Conservation (phyloP, 2,329 filamentous ascomycete species). For the Ceratocystis papillata region DNA sequence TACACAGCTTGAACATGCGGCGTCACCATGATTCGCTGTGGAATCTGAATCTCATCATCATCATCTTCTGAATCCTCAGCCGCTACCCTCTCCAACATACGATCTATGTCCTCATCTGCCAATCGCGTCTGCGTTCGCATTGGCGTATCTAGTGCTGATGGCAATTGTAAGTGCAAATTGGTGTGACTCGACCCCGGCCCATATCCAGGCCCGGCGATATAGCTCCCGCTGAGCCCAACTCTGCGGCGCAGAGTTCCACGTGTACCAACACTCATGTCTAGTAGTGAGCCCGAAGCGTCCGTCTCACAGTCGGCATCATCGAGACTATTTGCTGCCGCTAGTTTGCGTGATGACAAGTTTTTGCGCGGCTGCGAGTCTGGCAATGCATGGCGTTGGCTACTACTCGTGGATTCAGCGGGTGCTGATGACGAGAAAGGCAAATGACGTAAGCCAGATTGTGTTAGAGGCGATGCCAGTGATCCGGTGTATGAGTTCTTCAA, state of each 20-base stretch:
- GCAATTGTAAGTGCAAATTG: conserved; percentile 38
- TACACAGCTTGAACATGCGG: conserved; percentile 20
- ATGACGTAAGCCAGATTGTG: conserved; percentile 25
- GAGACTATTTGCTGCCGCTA: conserved; percentile 29
- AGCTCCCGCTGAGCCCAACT: conserved; percentile 26
- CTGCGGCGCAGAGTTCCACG: conserved; percentile 20
- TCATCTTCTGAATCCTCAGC: conserved; percentile 42
- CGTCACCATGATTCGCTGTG: conserved; percentile 29
- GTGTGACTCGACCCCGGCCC: conserved; percentile 30
- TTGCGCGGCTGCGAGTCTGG: conserved; percentile 43
- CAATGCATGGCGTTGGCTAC: conserved; percentile 31
- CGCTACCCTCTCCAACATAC: conserved; percentile 45
- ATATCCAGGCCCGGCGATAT: neutral
- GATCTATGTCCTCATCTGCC: conserved; percentile 47
- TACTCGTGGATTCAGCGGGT: conserved; percentile 24
- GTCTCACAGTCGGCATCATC: conserved; percentile 31
- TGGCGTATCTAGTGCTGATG: conserved; percentile 38
- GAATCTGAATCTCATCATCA: conserved; percentile 49
- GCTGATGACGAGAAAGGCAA: conserved; percentile 8
- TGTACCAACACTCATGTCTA: neutral
- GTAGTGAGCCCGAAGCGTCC: conserved; percentile 29
- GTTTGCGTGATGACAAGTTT: conserved; percentile 41
- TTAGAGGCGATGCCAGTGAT: conserved; percentile 32
- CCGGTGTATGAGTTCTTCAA: conserved; percentile 45
- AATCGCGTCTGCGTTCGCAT: conserved; percentile 36